Conservation (phyloP, 176 grass and related monocot genomes). For the Triticum aestivum region DNA sequence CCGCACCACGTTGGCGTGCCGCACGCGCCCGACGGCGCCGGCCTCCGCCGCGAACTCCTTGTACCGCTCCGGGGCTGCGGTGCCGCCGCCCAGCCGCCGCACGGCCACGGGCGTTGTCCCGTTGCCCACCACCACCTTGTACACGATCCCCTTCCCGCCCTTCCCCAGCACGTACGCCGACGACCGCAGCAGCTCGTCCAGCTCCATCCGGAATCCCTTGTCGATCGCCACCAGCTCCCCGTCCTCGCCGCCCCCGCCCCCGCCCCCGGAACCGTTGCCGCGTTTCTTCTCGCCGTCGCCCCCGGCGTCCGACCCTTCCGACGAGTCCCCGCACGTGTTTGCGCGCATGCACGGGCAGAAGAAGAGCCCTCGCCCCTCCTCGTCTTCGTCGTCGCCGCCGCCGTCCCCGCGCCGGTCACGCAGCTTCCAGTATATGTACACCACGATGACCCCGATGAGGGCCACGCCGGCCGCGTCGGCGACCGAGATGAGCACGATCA, state of each 20-base stretch:
- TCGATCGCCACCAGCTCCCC: slow-evolving; percentile 81
- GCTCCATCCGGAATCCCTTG: slow-evolving; percentile 72
- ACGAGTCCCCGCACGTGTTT: neutral
- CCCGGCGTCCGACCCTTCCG: slow-evolving; percentile 1
- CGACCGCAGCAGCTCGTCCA: slow-evolving; percentile 84
- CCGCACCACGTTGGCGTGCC: slow-evolving; percentile 71
- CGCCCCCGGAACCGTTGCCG: neutral
- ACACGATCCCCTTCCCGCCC: slow-evolving; percentile 87
- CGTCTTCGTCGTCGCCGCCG: slow-evolving; percentile 19
- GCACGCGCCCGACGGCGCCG: slow-evolving; percentile 36
- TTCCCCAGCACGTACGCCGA: slow-evolving; percentile 94
- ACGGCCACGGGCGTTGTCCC: slow-evolving; percentile 70
- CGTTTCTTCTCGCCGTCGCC: neutral
- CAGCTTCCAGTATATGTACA: slow-evolving; percentile 85
- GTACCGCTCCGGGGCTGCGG: slow-evolving; percentile 27
- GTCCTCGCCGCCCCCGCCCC: slow-evolving; percentile 24
- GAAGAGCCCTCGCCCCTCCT: slow-evolving; percentile 25
- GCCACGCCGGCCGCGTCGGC: slow-evolving; percentile 72
- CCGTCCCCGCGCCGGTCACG: slow-evolving; percentile 31
- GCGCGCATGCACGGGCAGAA: slow-evolving; percentile 28
- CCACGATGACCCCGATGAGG: slow-evolving; percentile 57
- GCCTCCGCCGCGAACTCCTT: slow-evolving; percentile 61
- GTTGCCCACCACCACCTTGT: slow-evolving; percentile 91
- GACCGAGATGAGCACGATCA: slow-evolving; percentile 67
- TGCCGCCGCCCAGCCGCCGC: slow-evolving; percentile 59